phyloP scores from a whole-genome alignment of 192 early-diverging fungal species.

The Kickxella alabastrina region DNA sequence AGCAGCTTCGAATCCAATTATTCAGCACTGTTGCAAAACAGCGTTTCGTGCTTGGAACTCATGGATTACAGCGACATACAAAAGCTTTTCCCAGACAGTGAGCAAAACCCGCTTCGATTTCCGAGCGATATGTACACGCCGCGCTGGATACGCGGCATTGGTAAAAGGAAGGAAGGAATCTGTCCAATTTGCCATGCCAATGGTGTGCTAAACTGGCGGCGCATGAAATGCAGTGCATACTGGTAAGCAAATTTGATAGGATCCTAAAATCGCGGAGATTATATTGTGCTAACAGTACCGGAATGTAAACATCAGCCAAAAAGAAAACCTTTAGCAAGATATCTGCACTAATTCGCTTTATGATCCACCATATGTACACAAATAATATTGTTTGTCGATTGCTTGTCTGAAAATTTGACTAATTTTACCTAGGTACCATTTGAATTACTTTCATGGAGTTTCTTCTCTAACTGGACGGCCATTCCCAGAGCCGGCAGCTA shows the following conservation, averaged over 20 bases:
- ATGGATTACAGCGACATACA: too few species aligned
- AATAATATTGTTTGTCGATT: too few species aligned
- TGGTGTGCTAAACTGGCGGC: slow-evolving; percentile 35
- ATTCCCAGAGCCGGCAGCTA: slow-evolving; percentile 31
- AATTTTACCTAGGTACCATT: slow-evolving; percentile 54
- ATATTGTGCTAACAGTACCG: too few species aligned
- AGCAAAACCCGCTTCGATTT: slow-evolving; percentile 33
- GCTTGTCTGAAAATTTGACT: too few species aligned
- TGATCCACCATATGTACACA: too few species aligned
- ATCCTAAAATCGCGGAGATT: too few species aligned
- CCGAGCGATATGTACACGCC: slow-evolving; percentile 52
- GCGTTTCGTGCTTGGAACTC: too few species aligned
- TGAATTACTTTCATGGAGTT: slow-evolving; percentile 54
- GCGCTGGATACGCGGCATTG: slow-evolving; percentile 50
- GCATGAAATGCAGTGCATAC: slow-evolving; percentile 55
- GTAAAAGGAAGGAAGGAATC: slow-evolving; percentile 50
- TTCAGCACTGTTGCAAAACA: too few species aligned
- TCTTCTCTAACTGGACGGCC: slow-evolving; percentile 48
- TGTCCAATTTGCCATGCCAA: slow-evolving; percentile 42
- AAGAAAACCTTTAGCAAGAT: too few species aligned
- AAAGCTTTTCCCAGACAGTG: slow-evolving; percentile 10
- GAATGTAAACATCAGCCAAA: too few species aligned
- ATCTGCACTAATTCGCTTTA: too few species aligned
- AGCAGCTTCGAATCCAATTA: too few species aligned
- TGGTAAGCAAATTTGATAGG: slow-evolving; percentile 53